A percentile compares a stretch with the other conserved stretches of the same genome.
Evolutionary conservation across 805 yeast genomes (phyloP).

Genomic region (Lipomyces chichibuensis): DNA sequence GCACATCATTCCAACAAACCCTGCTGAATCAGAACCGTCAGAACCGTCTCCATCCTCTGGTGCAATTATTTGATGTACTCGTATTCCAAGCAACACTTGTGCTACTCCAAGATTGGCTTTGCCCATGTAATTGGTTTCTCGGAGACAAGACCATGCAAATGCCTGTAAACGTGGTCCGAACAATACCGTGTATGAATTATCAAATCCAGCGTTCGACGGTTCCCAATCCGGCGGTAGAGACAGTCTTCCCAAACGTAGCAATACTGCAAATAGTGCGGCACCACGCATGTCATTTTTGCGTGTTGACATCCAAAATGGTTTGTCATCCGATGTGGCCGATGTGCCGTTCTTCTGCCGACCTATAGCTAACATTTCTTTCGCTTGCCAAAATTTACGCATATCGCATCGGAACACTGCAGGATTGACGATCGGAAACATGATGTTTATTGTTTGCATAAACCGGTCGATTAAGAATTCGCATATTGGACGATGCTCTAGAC

Average conservation of each 20-base stretch:
- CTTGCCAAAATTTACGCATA: slow-evolving; percentile 29
- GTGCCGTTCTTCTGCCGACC: not conserved
- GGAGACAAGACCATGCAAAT: slow-evolving; percentile 25
- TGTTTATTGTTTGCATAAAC: slow-evolving; percentile 33
- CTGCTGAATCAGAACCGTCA: slow-evolving; percentile 36
- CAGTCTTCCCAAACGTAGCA: slow-evolving; percentile 35
- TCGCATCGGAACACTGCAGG: slow-evolving; percentile 30
- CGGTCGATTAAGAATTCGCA: slow-evolving; percentile 36
- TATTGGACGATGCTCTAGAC: slow-evolving; percentile 36
- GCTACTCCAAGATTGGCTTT: slow-evolving; percentile 28
- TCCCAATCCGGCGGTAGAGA: slow-evolving; percentile 35
- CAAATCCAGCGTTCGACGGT: slow-evolving; percentile 30
- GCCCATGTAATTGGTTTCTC: slow-evolving; percentile 32
- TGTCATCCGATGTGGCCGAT: not conserved
- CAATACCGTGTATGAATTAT: slow-evolving; percentile 20
- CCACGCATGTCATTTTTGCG: slow-evolving; percentile 33
- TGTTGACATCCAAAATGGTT: slow-evolving; percentile 21
- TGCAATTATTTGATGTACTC: slow-evolving; percentile 35
- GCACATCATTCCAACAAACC: slow-evolving; percentile 36
- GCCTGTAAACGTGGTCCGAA: slow-evolving; percentile 24
- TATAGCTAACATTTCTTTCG: slow-evolving; percentile 16
- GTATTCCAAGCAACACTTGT: slow-evolving; percentile 35
- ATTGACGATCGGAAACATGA: slow-evolving; percentile 33
- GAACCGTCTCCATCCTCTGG: slow-evolving; percentile 39
- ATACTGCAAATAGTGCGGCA: slow-evolving; percentile 29